A percentile compares a stretch with the other conserved stretches of the same genome.
Evolutionary conservation across 352 stramenopile species (phyloP).

Genomic region (Globisporangium splendens): DNA sequence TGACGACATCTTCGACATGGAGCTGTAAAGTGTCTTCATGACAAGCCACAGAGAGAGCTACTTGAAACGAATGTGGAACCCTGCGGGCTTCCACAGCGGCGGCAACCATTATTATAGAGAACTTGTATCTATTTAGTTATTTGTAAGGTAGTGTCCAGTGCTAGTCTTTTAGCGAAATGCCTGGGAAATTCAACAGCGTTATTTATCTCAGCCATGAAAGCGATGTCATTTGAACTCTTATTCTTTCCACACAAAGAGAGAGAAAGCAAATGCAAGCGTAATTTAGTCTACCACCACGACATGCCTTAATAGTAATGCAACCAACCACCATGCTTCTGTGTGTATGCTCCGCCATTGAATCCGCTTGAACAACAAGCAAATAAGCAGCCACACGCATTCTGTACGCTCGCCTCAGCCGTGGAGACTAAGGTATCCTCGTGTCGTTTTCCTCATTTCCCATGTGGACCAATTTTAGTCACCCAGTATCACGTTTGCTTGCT

Average conservation of each 20-base stretch:
- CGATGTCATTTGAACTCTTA: not conserved
- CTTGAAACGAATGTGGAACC: not conserved
- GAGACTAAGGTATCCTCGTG: no score
- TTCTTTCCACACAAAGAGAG: not conserved
- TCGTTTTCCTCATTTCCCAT: no score
- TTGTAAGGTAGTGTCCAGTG: not conserved
- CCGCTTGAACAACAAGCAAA: no score
- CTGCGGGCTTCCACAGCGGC: no score
- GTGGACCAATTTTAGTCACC: no score
- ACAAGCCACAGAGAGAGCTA: not conserved
- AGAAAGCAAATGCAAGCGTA: not conserved
- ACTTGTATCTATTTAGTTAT: not conserved
- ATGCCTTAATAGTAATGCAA: not conserved
- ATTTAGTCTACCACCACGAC: slow-evolving; percentile 3
- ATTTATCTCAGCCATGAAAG: slow-evolving; percentile 11
- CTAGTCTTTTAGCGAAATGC: slow-evolving; percentile 11
- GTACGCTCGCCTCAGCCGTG: no score
- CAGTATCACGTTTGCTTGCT: not conserved
- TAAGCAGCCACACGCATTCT: no score
- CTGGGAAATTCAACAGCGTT: slow-evolving; percentile 4
- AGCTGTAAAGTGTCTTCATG: slow-evolving; percentile 34
- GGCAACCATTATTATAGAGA: slow-evolving; percentile 1
- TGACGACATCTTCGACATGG: slow-evolving; percentile 72
- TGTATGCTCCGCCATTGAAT: no score
- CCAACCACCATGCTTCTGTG: no score